phyloP scores from a whole-genome alignment of 1,139 yeast species.

The Yamadazyma mexicana region DNA sequence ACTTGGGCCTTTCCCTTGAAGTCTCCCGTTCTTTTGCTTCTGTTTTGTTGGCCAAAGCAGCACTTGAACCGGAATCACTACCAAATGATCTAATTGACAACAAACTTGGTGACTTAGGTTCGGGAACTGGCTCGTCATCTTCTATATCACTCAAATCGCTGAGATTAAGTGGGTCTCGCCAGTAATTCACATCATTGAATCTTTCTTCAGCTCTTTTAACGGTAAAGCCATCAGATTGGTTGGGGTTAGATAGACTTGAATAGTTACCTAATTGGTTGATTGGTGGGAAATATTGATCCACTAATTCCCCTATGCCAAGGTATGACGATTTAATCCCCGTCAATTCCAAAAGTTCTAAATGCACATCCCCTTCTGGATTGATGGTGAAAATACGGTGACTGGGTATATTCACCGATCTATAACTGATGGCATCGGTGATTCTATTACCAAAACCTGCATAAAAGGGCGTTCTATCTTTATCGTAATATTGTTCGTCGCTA shows the following conservation, averaged over 20 bases:
- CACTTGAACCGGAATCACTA: constrained; percentile 9
- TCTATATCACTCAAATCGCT: constrained; percentile 55
- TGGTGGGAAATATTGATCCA: constrained; percentile 97
- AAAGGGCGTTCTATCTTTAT: constrained; percentile 65
- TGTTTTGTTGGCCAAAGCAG: constrained; percentile 5
- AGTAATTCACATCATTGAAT: constrained; percentile 83
- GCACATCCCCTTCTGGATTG: constrained; percentile 95
- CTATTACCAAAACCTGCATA: constrained; percentile 98
- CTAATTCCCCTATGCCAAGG: constrained; percentile 87
- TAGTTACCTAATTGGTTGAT: constrained; percentile 45
- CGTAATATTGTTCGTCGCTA: constrained; percentile 15
- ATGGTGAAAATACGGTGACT: constrained; percentile 94
- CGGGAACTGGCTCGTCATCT: constrained; percentile 24
- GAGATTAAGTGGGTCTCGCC: constrained; percentile 83
- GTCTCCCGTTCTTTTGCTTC: constrained; percentile 6
- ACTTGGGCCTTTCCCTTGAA: constrained; percentile 25
- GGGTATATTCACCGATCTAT: constrained; percentile 91
- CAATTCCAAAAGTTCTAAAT: constrained; percentile 90
- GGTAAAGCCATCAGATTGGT: constrained; percentile 32
- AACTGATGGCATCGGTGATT: constrained; percentile 95
- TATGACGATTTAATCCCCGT: constrained; percentile 92
- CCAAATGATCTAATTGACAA: constrained; percentile 20
- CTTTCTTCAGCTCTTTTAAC: constrained; percentile 48
- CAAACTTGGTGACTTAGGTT: constrained; percentile 20
- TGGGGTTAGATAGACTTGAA: constrained; percentile 28